Evolutionary conservation across 352 stramenopile genomes (phyloP), one percentile per base, ranked within the genome.

Genomic region (Phytophthora pini): DNA sequence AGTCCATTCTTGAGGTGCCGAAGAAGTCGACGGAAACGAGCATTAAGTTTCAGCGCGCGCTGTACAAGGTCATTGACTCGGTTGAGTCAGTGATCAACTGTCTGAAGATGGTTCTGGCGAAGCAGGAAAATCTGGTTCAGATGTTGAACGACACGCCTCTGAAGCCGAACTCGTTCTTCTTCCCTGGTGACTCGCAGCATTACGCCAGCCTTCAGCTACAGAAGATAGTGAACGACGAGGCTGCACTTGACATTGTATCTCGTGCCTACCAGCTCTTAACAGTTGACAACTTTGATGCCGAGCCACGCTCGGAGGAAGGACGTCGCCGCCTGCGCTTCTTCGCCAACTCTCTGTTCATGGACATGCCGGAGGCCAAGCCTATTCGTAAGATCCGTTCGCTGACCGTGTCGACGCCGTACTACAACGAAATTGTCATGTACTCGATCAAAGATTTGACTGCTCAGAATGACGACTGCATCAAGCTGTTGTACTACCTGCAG

Each of bases 401-500:
- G 49, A 91, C 79, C 2, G 71, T 94, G 15, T 83, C 87, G 24
- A 94, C 87, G 5, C 87, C 89, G 29, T 94, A 94, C 72, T 94
- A 93, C 70, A 93, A 85, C 50, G 87, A 94, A 83, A 94, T 94
- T 26, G 87, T 94, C 36, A 77, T 94, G 77, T 94, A 93, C 70
- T 94, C 87, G 57, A 85, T 94, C 56, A 92, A 94, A 65, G 87
- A 94, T 51, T 55, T 94, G 48, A 93, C 84, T 9, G 72, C 82
- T n/a, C 80, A 93, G 68, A 94, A 94, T 56, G 87, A 93, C 56
- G 87, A 94, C 70, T 96, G 94, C 66, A 95, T 99, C 32, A 99
- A 96, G 51, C 93, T 97, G 22, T 76, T 99, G 56, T 95, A 99
- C 27, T 99, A 99, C 67, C 72, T 97, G 61, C 76, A 93, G 66